A percentile compares a stretch with the other conserved stretches of the same genome.
These are phyloP conservation scores for Cyclaneusma minus DNA, from an alignment of 2,329 filamentous ascomycete species.

Conservation along the genomic window DNA sequence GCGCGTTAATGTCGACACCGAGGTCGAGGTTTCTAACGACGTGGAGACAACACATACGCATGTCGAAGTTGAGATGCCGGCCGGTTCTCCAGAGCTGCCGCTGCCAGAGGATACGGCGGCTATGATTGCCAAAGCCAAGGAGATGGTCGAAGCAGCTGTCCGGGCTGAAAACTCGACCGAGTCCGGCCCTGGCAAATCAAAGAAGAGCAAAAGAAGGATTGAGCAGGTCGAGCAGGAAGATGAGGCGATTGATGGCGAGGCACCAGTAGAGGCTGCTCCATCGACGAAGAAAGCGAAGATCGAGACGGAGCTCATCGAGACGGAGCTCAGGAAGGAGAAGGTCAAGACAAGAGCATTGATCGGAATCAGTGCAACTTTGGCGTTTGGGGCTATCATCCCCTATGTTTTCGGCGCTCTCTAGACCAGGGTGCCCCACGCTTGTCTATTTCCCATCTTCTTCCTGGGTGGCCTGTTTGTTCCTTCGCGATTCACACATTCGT, in stretches of 20 bases:
- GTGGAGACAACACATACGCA: conserved; percentile 56
- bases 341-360: conserved; percentile 75
- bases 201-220: conserved; percentile 56
- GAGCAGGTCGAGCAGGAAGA: conserved; percentile 46
- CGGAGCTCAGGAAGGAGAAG: conserved; percentile 69
- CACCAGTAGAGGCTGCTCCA: conserved; percentile 27
- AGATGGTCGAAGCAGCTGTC: conserved; percentile 68
- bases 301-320: conserved; percentile 66
- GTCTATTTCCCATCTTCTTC: conserved; percentile 16
- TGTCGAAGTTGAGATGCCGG: conserved; percentile 62
- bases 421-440: conserved; percentile 1
- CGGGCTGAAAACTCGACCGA: conserved; percentile 24
- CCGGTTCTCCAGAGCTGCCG: conserved; percentile 48
- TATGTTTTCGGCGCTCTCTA: conserved; percentile 15
- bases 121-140: conserved; percentile 75
- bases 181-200: conserved; percentile 20
- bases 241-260: conserved; percentile 26
- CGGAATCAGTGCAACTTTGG: conserved; percentile 74
- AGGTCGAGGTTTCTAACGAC: conserved; percentile 36
- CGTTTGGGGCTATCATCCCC: conserved; percentile 47
- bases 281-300: conserved; percentile 66
- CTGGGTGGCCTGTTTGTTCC: too few relatives aligned
- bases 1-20: conserved; percentile 55
- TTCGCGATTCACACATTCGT: too few relatives aligned
- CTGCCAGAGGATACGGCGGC: conserved; percentile 63